Evolutionary conservation across 1,284 basidiomycete species (phyloP).

Genomic region (Tetrapyrgos nigripes): DNA sequence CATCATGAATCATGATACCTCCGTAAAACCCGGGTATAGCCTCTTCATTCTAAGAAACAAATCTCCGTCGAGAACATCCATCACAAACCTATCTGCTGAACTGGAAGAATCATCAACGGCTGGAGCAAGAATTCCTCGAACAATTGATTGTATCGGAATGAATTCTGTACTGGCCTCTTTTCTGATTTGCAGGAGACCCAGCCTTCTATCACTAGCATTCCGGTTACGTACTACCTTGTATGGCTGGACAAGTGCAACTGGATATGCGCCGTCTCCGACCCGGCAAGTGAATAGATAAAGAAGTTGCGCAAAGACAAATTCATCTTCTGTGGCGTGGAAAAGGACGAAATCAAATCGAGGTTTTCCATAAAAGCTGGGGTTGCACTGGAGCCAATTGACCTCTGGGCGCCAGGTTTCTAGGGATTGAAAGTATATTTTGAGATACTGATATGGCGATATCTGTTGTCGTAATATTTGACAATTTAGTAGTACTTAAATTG

Average conservation of each 20-base stretch:
- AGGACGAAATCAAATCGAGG: conserved; percentile 37
- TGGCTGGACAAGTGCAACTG: conserved; percentile 32
- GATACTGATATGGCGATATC: conserved; percentile 25
- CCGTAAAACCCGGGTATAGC: too few species aligned
- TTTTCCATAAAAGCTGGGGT: conserved; percentile 31
- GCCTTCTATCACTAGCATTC: conserved; percentile 24
- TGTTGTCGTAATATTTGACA: conserved; percentile 21
- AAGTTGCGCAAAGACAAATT: conserved; percentile 30
- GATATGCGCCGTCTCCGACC: conserved; percentile 21
- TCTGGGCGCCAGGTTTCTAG: conserved; percentile 27
- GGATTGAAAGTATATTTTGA: conserved; percentile 36
- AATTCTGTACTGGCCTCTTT: conserved; percentile 19
- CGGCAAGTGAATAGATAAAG: conserved; percentile 29
- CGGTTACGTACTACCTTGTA: conserved; percentile 15
- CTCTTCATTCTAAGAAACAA: too few species aligned
- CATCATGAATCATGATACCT: too few species aligned
- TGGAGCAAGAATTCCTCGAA: conserved; percentile 28
- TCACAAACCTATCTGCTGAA: too few species aligned
- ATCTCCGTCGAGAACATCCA: too few species aligned
- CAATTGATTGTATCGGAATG: conserved; percentile 29
- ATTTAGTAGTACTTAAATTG: neutral
- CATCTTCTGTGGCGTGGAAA: conserved; percentile 25
- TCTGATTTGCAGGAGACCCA: conserved; percentile 25
- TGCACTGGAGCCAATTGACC: conserved; percentile 34
- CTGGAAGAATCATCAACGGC: conserved; percentile 8